Base-by-base conservation (phyloP, 2,329 filamentous ascomycete species). In the Aspergillus unguis region DNA sequence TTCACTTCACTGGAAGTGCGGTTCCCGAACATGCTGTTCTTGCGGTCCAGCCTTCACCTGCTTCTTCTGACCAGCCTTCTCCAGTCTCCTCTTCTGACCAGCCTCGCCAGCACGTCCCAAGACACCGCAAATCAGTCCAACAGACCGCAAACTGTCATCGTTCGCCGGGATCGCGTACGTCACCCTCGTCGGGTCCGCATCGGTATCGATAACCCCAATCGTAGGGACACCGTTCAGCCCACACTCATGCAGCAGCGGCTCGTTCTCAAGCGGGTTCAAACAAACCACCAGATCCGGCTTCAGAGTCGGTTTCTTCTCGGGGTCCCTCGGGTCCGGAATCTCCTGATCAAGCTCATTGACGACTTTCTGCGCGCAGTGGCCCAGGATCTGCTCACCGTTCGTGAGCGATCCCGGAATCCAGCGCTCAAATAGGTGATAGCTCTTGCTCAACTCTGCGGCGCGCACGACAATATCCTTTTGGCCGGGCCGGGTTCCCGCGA, bases 111-210 rank as follows among this genome's bases (percentile, higher is more conserved):
- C 94, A 48, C 87, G 83, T 37, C 92, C 92, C 35, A 99, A 79
- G 1, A 94, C 86, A 48, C 91, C 91, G 3, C 86, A 88, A 62
- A 99, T 89, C 55, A 96, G 80, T 62, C 87, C 84, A 45, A 91
- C 82, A 59, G 86, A 86, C 55, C 94, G 87, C 61, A 96, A 73
- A 82, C 91, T 95, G 79, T 99, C 94, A 68, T 99, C 94, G 71
- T 99, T 99, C 46, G 90, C 90, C 2, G 94, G 94, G 62, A 99
- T 96, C 10, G 89, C 88, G 69, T 99, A 99, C 3, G 94, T 97
- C 46, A 97, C 91, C 84, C 89, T 92, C 0, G 90, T 90, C 0
- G 94, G 90, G 72, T 97, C 88, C 2, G 85, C 86, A 71, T 99
- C 88, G 1, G 94, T 97, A 72, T 99, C 94, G 61, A 97, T 87